Conservation (phyloP, 1,139 yeast genomes). For the Hyphopichia wangnamkhiaoensis region DNA sequence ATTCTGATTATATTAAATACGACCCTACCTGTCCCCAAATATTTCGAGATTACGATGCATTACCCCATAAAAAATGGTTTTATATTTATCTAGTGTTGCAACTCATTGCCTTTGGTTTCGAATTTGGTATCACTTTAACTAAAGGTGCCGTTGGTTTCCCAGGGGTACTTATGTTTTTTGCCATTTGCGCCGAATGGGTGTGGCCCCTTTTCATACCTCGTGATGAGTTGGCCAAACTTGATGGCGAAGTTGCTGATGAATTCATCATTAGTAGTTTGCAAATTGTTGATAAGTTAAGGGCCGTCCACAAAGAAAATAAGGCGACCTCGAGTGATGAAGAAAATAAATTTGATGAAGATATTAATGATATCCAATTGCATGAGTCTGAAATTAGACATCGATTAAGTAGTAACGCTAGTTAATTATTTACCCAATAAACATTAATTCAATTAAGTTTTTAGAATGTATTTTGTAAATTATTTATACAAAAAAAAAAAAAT, state of each 20-base stretch:
- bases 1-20: slow-evolving; percentile 41
- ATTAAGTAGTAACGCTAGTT: too few species aligned
- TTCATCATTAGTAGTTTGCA: slow-evolving; percentile 11
- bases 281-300: slow-evolving; percentile 5
- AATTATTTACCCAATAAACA: too few species aligned
- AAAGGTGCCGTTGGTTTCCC: slow-evolving; percentile 96
- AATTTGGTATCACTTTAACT: slow-evolving; percentile 83
- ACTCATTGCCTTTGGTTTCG: slow-evolving; percentile 70
- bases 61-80: slow-evolving; percentile 50
- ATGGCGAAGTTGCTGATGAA: slow-evolving; percentile 72
- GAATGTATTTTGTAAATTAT: too few species aligned
- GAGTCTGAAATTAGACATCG: too few species aligned
- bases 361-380: too few species aligned
- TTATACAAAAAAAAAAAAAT: too few species aligned
- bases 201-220: slow-evolving; percentile 66
- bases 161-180: slow-evolving; percentile 59
- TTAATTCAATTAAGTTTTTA: too few species aligned
- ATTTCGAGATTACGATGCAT: slow-evolving; percentile 32
- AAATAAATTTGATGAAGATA: not conserved
- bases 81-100: slow-evolving; percentile 58
- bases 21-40: slow-evolving; percentile 39
- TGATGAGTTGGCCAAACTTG: slow-evolving; percentile 63
- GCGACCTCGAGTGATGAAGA: not conserved
- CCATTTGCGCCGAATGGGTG: slow-evolving; percentile 66
- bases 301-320: not conserved